Evolutionary conservation across 2,329 filamentous ascomycete species (phyloP), one percentile per base, ranked within the genome.

Genomic region (Orbilia quercus): DNA sequence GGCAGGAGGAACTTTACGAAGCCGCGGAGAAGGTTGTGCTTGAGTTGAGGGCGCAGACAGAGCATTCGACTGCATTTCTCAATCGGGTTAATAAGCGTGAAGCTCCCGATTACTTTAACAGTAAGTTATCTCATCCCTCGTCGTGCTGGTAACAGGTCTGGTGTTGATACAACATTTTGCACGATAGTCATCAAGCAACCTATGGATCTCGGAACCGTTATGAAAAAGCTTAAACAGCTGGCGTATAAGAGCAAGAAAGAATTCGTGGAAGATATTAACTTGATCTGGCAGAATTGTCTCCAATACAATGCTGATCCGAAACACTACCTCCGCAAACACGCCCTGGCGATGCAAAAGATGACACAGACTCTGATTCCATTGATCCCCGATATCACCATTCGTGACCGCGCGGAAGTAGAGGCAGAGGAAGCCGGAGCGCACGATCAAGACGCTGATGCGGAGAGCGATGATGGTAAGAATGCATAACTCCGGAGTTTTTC

Each of bases 151-250:
- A 11, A 23, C 16, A 47, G 11, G 14, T 12, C 12, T 14, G 28
- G 7, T 38, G 22, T 45, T 69, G 53, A 69, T 6, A 47, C 42
- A 22, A 22, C 51, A 44, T 31, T 64, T 20, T 48, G 11, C n/a
- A 40, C 31, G 71, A 31, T 79, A 92, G 90, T 91, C 76, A 97
- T 98, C 82, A 97, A 96, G 82, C 90, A 93, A 50, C 95, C 95
- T 1, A 99, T 99, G 95, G 95, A 99, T 80, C 88, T 99, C 66
- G 95, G 95, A 38, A 90, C 89, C 51, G 98, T 99, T 92, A 96
- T 96, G 75, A 99, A 99, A 83, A 99, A 98, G 83, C 87, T 99
- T 62, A 94, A 94, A 80, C 85, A 86, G 7, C 82, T 92, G 36
- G 85, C 85, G 38, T 95, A 91, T 82, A 93, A 91, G 80, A 93